phyloP scores from a whole-genome alignment of 805 yeast species.

The Pichia deserticola region DNA sequence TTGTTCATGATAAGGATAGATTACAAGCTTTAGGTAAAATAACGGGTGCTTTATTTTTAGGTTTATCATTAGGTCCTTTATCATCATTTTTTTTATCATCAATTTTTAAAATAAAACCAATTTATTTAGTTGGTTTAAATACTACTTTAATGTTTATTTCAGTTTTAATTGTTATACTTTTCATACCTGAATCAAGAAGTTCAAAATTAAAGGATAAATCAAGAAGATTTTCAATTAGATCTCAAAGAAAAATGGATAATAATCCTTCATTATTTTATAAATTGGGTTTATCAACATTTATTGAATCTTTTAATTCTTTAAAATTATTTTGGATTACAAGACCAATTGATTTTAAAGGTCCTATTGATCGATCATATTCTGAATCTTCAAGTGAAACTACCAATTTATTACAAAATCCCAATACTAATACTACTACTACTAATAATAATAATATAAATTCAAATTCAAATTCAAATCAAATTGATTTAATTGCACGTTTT shows the following conservation, averaged over 20 bases:
- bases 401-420: not conserved
- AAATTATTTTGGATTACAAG: slow-evolving; percentile 47
- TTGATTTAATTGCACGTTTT: slow-evolving; percentile 31
- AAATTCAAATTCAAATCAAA: not conserved
- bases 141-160: slow-evolving; percentile 26
- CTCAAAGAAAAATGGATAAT: not conserved
- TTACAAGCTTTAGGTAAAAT: slow-evolving; percentile 51
- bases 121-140: slow-evolving; percentile 27
- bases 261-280: slow-evolving; percentile 4
- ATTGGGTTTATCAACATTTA: slow-evolving; percentile 7
- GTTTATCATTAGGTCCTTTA: slow-evolving; percentile 60
- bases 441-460: not conserved
- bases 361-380: not conserved
- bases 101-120: slow-evolving; percentile 20
- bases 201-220: slow-evolving; percentile 45
- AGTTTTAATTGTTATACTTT: slow-evolving; percentile 28
- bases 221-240: slow-evolving; percentile 25
- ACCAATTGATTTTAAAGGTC: not conserved
- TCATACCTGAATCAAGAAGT: slow-evolving; percentile 62
- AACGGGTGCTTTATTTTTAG: slow-evolving; percentile 51
- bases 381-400: not conserved
- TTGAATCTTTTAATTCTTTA: slow-evolving; percentile 22
- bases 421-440: not conserved
- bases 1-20: slow-evolving; percentile 55
- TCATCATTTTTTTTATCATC: slow-evolving; percentile 35